Base-by-base conservation (phyloP, 169 alveolate species). In the Eimeria tenella region DNA sequence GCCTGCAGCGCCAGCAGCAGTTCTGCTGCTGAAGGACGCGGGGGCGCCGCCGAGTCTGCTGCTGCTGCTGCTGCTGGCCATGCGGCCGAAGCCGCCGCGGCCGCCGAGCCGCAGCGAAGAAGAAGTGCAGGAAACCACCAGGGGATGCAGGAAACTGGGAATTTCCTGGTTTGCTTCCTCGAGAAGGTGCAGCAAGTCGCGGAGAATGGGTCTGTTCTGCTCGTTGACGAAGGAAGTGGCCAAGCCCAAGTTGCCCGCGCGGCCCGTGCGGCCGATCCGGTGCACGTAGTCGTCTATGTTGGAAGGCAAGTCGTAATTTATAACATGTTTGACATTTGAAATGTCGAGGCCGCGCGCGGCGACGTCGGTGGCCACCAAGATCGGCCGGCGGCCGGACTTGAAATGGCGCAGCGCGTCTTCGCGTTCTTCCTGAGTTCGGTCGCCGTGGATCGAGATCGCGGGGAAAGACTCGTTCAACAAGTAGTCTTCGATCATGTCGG, bases 341-440 rank as follows among this genome's bases (percentile, higher is more conserved):
- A 99, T 98, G 94, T 99, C 99, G 42, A 99, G 95, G 1, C 99
- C 99, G 90, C 99, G 96, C 49, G 99, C 99, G 5, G 99, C 99
- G 25, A 99, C 99, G 95, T 99, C 99, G 5, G 99, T 99, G 42
- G 99, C 99, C 8, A 99, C 99, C 88, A 99, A 96, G 73, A 98
- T 98, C 75, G 98, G 98, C 58, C 99, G 94, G 65, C 97, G 97
- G 5, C 99, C 99, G 68, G 98, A 96, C 95, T 98, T 98, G 94
- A 99, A 98, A 86, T 96, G 90, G 19, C 95, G 70, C 86, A 99
- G 95, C 21, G 99, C 99, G 89, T 97, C 97, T 81, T 96, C 98
- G 82, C 99, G 96, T 90, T 99, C 99, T 81, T 98, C 97, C 97
- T 99, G 99, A 17, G 98, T 97, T 82, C 98, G 94, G 97, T 98